These are phyloP conservation scores for Ilyonectria sp. DNA, from an alignment of 2,329 filamentous ascomycete species.

Conservation along the genomic window DNA sequence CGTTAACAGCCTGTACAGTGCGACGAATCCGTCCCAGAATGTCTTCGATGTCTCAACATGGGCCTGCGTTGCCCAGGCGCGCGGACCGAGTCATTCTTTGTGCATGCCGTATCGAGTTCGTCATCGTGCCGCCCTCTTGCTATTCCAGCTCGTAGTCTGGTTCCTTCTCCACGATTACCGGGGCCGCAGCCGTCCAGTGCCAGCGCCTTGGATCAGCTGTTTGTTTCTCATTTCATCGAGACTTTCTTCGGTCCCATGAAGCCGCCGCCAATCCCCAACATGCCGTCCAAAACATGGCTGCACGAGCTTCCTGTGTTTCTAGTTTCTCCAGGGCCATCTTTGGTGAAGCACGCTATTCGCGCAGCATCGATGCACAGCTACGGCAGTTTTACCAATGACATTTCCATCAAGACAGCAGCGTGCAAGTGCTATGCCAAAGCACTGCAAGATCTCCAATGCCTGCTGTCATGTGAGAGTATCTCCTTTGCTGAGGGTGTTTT, in stretches of 20 bases:
- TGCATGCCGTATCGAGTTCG: constrained; percentile 13
- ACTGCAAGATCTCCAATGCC: constrained; percentile 13
- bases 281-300: constrained; percentile 23
- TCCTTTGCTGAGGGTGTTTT: constrained; percentile 12
- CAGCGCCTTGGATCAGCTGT: constrained; percentile 27
- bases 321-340: neutral
- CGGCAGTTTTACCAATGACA: constrained; percentile 20
- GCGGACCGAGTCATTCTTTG: constrained; percentile 24
- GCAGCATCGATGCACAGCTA: constrained; percentile 31
- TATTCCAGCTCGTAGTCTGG: neutral
- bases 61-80: constrained; percentile 26
- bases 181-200: constrained; percentile 14
- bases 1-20: constrained; percentile 7
- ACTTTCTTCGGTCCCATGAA: constrained; percentile 31
- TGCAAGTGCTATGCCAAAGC: constrained; percentile 26
- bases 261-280: constrained; percentile 5
- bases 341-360: constrained; percentile 25
- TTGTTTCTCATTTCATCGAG: constrained; percentile 30
- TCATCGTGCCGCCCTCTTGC: too few species aligned
- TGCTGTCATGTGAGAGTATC: neutral
- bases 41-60: constrained; percentile 28
- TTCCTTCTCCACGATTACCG: neutral
- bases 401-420: constrained; percentile 17
- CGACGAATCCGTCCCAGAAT: constrained; percentile 23
- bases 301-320: constrained; percentile 26